Evolutionary conservation across 2,329 filamentous ascomycete genomes (phyloP), one percentile per base, ranked within the genome.

Genomic region (Diaporthe eres): DNA sequence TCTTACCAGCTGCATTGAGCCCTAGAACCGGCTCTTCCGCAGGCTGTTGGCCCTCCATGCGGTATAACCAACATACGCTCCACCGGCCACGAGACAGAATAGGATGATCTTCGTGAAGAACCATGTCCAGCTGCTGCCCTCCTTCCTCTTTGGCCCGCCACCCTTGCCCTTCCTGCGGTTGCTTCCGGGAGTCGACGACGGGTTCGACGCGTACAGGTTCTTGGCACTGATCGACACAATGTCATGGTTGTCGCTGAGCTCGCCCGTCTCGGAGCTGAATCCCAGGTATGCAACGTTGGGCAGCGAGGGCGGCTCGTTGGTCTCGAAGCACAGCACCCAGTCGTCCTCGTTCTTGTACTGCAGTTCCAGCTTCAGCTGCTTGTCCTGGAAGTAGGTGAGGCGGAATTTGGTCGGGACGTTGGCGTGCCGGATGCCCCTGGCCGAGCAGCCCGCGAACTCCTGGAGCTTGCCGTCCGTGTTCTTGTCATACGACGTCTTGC

Each of bases 221-320:
- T 94, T 94, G 75, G 96, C 93, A 78, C 92, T 89, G 80, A 99
- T 90, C 70, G 92, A 94, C 83, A 98, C 92, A 84, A 99, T 97
- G 86, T 99, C 97, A 89, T 98, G 96, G 89, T 98, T 98, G 87
- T 99, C 97, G 85, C 93, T 95, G 79, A 99, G 91, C 87, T 99
- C 96, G 82, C 97, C 97, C 22, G 97, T 98, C 88, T 98, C 96
- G 74, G 95, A 94, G 80, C 91, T 93, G 86, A 95, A 95, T 75
- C 93, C 93, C 37, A 95, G 91, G 83, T 95, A 95, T 49, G 92
- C 89, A 67, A 94, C 92, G 75, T 92, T 88, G 73, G 97, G 97
- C 79, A 99, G 93, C 80, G 94, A 92, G 44, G 94, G 93, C 47
- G 91, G 91, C 77, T 92, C 86, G 77, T 89, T 89, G 28, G 90